These are phyloP conservation scores for Huntiella savannae DNA, from an alignment of 2,329 filamentous ascomycete species.

Conservation along the genomic window DNA sequence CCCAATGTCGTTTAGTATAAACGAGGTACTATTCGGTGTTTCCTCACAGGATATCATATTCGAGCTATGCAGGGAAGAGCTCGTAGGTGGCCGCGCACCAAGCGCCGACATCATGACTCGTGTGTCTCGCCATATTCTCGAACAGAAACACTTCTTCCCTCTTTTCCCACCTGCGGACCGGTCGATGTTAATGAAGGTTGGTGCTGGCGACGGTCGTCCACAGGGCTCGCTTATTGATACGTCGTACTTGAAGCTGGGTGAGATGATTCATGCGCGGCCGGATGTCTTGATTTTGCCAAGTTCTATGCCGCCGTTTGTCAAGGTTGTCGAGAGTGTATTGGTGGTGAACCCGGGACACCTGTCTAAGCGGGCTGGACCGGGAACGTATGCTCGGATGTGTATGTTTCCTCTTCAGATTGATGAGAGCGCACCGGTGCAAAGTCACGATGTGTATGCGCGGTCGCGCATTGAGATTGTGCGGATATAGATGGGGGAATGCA, in stretches of 20 bases:
- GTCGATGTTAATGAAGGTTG: constrained; percentile 44
- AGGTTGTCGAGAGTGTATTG: constrained; percentile 77
- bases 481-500: constrained; percentile 30
- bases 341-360: constrained; percentile 79
- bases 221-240: constrained; percentile 67
- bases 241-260: constrained; percentile 69
- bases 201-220: constrained; percentile 36
- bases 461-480: constrained; percentile 72
- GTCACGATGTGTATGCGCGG: constrained; percentile 62
- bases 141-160: constrained; percentile 82
- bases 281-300: constrained; percentile 75
- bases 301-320: constrained; percentile 67
- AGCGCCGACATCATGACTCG: constrained; percentile 42
- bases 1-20: constrained; percentile 73
- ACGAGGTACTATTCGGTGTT: constrained; percentile 68
- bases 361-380: constrained; percentile 66
- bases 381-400: constrained; percentile 68
- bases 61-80: constrained; percentile 60
- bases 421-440: constrained; percentile 35
- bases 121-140: constrained; percentile 59
- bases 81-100: constrained; percentile 14
- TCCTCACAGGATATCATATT: constrained; percentile 70
- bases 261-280: constrained; percentile 72
- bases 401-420: constrained; percentile 47
- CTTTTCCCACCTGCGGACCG: constrained; percentile 66